Percentiles rank a stretch among this genome's conserved stretches.
phyloP scores from a whole-genome alignment of 306 rosid genomes.

The Medicago lupulina region DNA sequence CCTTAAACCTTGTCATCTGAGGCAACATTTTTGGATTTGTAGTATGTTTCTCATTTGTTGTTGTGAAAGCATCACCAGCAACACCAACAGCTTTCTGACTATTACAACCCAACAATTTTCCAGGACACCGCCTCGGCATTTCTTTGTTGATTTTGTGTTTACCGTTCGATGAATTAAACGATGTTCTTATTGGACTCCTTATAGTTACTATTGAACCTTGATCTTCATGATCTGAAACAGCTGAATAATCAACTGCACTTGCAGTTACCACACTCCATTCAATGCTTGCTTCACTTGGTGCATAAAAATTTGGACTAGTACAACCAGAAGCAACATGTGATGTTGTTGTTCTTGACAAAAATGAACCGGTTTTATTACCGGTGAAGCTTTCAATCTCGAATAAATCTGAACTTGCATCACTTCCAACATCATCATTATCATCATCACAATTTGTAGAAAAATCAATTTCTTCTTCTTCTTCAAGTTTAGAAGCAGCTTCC shows the following conservation, averaged over 20 bases:
- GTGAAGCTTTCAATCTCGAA: constrained; percentile 86
- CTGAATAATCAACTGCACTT: constrained; percentile 79
- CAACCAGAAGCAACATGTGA: constrained; percentile 60
- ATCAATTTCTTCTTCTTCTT: constrained; percentile 53
- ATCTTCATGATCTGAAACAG: constrained; percentile 76
- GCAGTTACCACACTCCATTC: constrained; percentile 96
- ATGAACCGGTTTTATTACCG: constrained; percentile 54
- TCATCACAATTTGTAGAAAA: constrained; percentile 40
- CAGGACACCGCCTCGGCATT: constrained; percentile 47
- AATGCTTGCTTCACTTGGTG: constrained; percentile 96
- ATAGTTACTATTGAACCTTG: constrained; percentile 47
- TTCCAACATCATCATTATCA: constrained; percentile 58
- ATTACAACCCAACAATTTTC: constrained; percentile 70
- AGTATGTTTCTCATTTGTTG: constrained; percentile 43
- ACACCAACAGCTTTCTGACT: constrained; percentile 78
- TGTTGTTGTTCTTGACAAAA: constrained; percentile 49
- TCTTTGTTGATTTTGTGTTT: constrained; percentile 49
- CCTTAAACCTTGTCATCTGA: constrained; percentile 55
- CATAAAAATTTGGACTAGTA: constrained; percentile 74
- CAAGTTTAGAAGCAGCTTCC: constrained; percentile 47
- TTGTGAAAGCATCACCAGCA: constrained; percentile 61
- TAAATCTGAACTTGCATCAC: constrained; percentile 95
- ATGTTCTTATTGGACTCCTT: constrained; percentile 50
- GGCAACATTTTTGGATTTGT: constrained; percentile 49
- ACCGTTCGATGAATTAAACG: constrained; percentile 37